These are phyloP conservation scores for Hypoxylon fragiforme DNA, from an alignment of 495 filamentous ascomycete genomes.

Conservation along the genomic window DNA sequence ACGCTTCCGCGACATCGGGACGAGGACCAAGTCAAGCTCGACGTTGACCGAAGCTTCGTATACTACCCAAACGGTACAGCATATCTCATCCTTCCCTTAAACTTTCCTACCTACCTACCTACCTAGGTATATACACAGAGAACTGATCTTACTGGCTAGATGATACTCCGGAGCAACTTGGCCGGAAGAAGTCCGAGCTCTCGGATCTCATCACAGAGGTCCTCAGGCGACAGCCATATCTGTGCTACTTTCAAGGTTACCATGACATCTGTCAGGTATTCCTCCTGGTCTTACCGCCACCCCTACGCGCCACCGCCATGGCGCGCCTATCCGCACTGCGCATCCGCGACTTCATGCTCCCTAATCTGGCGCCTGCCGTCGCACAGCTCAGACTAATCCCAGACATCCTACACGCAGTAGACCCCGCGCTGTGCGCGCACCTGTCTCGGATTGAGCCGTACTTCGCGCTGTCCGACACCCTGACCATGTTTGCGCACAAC, in stretches of 20 bases:
- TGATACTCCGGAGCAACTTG: constrained; percentile 60
- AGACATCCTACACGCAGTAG: constrained; percentile 69
- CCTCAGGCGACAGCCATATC: constrained; percentile 77
- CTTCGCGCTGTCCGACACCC: constrained; percentile 85
- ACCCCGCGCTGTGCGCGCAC: constrained; percentile 69
- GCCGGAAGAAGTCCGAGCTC: constrained; percentile 68
- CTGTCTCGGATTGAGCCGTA: constrained; percentile 79
- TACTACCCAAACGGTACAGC: constrained; percentile 84
- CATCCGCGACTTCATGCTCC: constrained; percentile 97
- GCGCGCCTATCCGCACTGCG: constrained; percentile 81
- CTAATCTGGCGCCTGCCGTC: constrained; percentile 77
- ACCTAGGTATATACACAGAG: no score
- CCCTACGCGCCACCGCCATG: constrained; percentile 57
- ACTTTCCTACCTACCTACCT: no score
- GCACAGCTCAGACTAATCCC: constrained; percentile 84
- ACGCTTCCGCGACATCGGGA: constrained; percentile 71
- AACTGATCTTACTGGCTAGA: constrained; percentile 34
- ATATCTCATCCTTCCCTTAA: constrained; percentile 18
- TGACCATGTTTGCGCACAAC: constrained; percentile 96
- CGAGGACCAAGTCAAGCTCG: constrained; percentile 84
- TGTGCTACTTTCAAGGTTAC: constrained; percentile 97
- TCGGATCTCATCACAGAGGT: constrained; percentile 74
- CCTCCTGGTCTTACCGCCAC: constrained; percentile 72
- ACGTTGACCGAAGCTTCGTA: constrained; percentile 94
- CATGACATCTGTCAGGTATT: constrained; percentile 99